These are phyloP conservation scores for Colletotrichum viniferum DNA, from an alignment of 2,329 filamentous ascomycete species.

Conservation along the genomic window DNA sequence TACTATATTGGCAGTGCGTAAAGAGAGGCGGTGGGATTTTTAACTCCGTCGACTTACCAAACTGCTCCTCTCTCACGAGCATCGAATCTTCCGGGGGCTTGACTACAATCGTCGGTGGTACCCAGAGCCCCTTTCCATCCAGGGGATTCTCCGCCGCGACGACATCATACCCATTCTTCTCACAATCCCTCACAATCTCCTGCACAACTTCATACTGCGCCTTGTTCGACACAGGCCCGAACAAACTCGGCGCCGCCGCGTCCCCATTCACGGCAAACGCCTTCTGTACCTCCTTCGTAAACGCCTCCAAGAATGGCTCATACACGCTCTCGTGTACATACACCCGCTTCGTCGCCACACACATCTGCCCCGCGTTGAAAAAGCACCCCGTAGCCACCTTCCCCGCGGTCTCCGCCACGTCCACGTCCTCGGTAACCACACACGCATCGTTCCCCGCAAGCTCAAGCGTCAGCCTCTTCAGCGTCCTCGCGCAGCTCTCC, in stretches of 20 bases:
- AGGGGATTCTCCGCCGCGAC: constrained; percentile 27
- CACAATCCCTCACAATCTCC: constrained; percentile 42
- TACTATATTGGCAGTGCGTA: no score
- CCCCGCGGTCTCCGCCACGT: constrained; percentile 47
- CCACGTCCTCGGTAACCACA: constrained; percentile 57
- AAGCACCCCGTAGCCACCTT: constrained; percentile 51
- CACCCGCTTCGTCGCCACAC: constrained; percentile 61
- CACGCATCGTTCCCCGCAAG: constrained; percentile 61
- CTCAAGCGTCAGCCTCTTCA: constrained; percentile 60
- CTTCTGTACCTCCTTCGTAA: constrained; percentile 27
- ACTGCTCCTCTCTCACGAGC: constrained; percentile 59
- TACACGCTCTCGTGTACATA: constrained; percentile 67
- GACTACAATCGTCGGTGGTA: constrained; percentile 62
- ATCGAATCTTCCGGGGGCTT: constrained; percentile 61
- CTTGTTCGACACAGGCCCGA: constrained; percentile 67
- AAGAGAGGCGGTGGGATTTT: no score
- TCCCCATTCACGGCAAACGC: background rate
- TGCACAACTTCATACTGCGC: constrained; percentile 66
- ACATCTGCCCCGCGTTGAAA: constrained; percentile 59
- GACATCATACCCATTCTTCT: constrained; percentile 34
- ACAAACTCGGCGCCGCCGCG: constrained; percentile 24
- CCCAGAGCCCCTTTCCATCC: constrained; percentile 54
- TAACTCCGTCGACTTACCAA: constrained; percentile 29
- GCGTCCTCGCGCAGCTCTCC: constrained; percentile 50
- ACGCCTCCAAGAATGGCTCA: constrained; percentile 51